Evolutionary conservation across 495 filamentous ascomycete genomes (phyloP).

Genomic region (Penicillium pulvis): DNA sequence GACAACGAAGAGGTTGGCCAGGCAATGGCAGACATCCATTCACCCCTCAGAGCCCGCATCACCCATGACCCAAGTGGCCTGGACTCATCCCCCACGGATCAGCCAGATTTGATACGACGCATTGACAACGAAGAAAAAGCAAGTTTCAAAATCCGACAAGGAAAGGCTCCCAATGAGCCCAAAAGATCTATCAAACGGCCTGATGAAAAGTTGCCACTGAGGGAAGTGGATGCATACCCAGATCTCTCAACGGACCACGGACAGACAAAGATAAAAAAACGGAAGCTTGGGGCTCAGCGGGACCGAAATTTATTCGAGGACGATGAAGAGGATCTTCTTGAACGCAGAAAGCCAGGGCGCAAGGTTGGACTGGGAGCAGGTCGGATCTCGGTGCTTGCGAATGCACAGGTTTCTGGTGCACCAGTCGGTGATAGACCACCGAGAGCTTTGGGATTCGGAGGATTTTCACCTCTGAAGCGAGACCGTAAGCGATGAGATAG

Average conservation of each 20-base stretch:
- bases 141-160: slow-evolving; percentile 13
- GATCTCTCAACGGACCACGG: slow-evolving; percentile 32
- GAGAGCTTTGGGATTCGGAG: slow-evolving; percentile 28
- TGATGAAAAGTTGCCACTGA: slow-evolving; percentile 4
- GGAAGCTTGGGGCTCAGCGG: slow-evolving; percentile 64
- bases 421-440: slow-evolving; percentile 16
- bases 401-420: slow-evolving; percentile 23
- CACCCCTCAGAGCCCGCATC: slow-evolving; percentile 8
- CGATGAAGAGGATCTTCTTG: slow-evolving; percentile 50
- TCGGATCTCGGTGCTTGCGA: slow-evolving; percentile 20
- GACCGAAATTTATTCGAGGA: slow-evolving; percentile 76
- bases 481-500: slow-evolving; percentile 56
- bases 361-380: slow-evolving; percentile 30
- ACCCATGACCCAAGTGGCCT: slow-evolving; percentile 3
- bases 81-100: background rate
- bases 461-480: slow-evolving; percentile 82
- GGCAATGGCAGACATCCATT: slow-evolving; percentile 6
- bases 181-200: slow-evolving; percentile 11
- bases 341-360: slow-evolving; percentile 34
- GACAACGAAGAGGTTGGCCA: slow-evolving; percentile 30
- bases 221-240: slow-evolving; percentile 9
- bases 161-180: slow-evolving; percentile 3
- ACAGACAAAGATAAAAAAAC: slow-evolving; percentile 68
- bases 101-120: background rate
- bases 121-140: slow-evolving; percentile 3